Conservation (phyloP, 2,329 filamentous ascomycete genomes). For the Bipolaris bicolor region DNA sequence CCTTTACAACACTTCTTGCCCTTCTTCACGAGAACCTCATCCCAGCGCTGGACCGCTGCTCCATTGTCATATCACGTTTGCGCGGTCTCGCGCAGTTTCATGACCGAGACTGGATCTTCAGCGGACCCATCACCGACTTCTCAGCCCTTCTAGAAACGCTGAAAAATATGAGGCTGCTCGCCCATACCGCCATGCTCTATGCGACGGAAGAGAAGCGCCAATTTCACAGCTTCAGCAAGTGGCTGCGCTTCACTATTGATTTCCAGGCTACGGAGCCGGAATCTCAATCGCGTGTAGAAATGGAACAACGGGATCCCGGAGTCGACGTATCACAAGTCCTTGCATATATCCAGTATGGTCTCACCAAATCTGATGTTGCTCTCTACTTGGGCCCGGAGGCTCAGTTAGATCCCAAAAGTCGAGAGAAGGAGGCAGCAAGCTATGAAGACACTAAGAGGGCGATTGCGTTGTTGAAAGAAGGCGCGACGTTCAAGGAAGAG, state of each 20-base stretch:
- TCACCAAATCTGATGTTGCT: conserved; percentile 69
- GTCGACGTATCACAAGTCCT: conserved; percentile 76
- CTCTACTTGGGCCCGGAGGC: conserved; percentile 61
- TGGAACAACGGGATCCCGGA: conserved; percentile 76
- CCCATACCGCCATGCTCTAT: conserved; percentile 73
- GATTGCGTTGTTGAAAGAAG: conserved; percentile 49
- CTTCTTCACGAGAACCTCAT: conserved; percentile 87
- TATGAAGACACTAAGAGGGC: conserved; percentile 46
- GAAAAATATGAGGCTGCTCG: conserved; percentile 75
- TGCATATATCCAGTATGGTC: conserved; percentile 75
- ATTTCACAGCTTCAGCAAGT: conserved; percentile 79
- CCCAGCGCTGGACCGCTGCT: conserved; percentile 82
- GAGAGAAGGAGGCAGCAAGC: conserved; percentile 12
- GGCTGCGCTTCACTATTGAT: conserved; percentile 85
- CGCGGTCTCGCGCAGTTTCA: conserved; percentile 84
- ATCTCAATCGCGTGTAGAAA: conserved; percentile 68
- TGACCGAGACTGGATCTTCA: conserved; percentile 66
- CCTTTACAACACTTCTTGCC: conserved; percentile 76
- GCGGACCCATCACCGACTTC: conserved; percentile 55
- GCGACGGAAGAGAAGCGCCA: conserved; percentile 78
- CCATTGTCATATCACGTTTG: conserved; percentile 80
- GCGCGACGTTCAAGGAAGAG: conserved; percentile 50
- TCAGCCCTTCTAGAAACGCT: conserved; percentile 67
- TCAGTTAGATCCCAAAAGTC: conserved; percentile 23
- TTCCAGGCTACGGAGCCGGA: conserved; percentile 70